Conservation (phyloP, 2,329 filamentous ascomycete species). For the Aspergillus intermedius region DNA sequence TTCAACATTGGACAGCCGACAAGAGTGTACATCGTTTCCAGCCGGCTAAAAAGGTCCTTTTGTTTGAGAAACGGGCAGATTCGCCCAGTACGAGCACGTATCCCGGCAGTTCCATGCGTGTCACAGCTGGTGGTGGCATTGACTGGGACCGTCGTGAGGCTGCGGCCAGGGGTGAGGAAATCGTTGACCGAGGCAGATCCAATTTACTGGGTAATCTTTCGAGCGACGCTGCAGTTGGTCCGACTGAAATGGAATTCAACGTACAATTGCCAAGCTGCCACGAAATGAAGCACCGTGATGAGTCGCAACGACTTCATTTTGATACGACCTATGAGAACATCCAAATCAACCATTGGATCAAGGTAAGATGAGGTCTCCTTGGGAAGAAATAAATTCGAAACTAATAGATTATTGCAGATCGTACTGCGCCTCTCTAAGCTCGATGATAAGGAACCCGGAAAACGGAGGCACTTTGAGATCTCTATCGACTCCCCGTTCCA, state of each 20-base stretch:
- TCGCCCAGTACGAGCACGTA: constrained; percentile 66
- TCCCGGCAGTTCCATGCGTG: constrained; percentile 66
- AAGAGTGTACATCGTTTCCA: constrained; percentile 80
- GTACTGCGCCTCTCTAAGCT: constrained; percentile 85
- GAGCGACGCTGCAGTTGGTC: constrained; percentile 69
- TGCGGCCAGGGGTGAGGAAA: constrained; percentile 50
- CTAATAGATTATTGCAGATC: constrained; percentile 51
- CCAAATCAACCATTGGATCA: constrained; percentile 94
- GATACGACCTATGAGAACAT: constrained; percentile 93
- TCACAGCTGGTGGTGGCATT: constrained; percentile 74
- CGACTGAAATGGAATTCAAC: constrained; percentile 91
- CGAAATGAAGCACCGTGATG: constrained; percentile 69
- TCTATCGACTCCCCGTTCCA: constrained; percentile 95
- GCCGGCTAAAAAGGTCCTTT: constrained; percentile 71
- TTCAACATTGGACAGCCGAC: constrained; percentile 85
- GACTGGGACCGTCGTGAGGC: constrained; percentile 55
- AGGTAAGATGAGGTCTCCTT: constrained; percentile 50
- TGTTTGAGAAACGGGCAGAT: constrained; percentile 85
- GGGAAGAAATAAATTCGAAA: neutral
- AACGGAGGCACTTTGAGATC: constrained; percentile 87
- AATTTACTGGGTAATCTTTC: constrained; percentile 79
- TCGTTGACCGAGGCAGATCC: constrained; percentile 48
- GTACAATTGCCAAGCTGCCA: constrained; percentile 86
- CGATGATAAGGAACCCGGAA: constrained; percentile 69
- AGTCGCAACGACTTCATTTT: constrained; percentile 63